These are phyloP conservation scores for Chaetomiaceae sp. DNA, from an alignment of 2,329 filamentous ascomycete genomes.

Conservation along the genomic window DNA sequence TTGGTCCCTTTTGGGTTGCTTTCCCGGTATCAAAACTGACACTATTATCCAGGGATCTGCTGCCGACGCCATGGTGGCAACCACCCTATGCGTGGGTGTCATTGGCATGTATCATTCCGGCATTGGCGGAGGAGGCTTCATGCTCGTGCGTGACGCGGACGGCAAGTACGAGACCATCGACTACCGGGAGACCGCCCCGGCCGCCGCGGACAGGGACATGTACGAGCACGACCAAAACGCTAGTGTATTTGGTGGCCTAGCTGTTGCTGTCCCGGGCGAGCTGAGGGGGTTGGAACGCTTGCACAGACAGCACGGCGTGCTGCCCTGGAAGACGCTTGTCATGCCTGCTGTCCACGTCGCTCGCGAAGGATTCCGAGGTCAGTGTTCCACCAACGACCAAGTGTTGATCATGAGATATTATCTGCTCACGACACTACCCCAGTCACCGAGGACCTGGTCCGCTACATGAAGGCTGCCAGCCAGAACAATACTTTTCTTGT, in stretches of 20 bases:
- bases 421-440: constrained; percentile 27
- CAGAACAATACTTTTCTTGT: constrained; percentile 57
- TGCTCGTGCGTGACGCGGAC: constrained; percentile 66
- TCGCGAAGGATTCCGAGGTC: constrained; percentile 60
- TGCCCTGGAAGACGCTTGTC: constrained; percentile 69
- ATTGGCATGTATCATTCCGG: constrained; percentile 75
- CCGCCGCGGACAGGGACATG: constrained; percentile 79
- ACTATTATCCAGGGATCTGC: constrained; percentile 56
- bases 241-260: constrained; percentile 68
- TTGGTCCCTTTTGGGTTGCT: neutral
- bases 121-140: constrained; percentile 87
- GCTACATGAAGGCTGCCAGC: constrained; percentile 60
- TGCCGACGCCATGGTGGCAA: constrained; percentile 70
- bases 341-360: constrained; percentile 71
- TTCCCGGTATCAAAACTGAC: neutral
- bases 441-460: constrained; percentile 68
- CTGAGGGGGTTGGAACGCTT: constrained; percentile 74
- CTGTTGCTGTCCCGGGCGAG: constrained; percentile 68
- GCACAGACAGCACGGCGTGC: constrained; percentile 64
- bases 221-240: constrained; percentile 64
- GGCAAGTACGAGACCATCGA: constrained; percentile 84
- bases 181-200: constrained; percentile 83
- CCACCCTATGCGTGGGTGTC: constrained; percentile 70
- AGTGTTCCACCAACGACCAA: constrained; percentile 15
- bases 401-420: neutral